Percentiles rank a stretch among this genome's conserved stretches.
These are phyloP conservation scores for Endocalyx cinctus DNA, from an alignment of 2,329 filamentous ascomycete genomes.

Conservation along the genomic window DNA sequence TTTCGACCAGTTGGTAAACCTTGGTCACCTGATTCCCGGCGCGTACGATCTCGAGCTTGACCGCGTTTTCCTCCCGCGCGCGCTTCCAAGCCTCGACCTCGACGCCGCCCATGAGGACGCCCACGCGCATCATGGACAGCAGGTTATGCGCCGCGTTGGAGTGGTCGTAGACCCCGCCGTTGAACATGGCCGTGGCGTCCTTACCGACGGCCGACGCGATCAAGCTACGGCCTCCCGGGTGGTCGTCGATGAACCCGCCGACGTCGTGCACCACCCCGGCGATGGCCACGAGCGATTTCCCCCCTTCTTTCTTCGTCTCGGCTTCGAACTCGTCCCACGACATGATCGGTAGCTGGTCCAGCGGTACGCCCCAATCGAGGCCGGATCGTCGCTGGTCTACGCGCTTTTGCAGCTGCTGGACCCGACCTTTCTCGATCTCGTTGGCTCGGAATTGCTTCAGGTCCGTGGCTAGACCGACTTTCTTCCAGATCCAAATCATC, in stretches of 20 bases:
- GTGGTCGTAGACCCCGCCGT: conserved; percentile 64
- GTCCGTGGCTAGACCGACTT: too few relatives aligned
- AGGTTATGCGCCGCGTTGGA: conserved; percentile 65
- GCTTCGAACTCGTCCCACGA: conserved; percentile 62
- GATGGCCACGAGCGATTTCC: conserved; percentile 56
- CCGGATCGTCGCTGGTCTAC: conserved; percentile 58
- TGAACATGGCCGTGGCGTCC: conserved; percentile 66
- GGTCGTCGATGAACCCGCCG: conserved; percentile 61
- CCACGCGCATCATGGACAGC: conserved; percentile 62
- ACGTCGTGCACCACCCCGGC: conserved; percentile 64
- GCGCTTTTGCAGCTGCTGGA: conserved; percentile 66
- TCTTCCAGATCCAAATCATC: too few relatives aligned
- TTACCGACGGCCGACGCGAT: conserved; percentile 61
- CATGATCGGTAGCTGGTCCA: conserved; percentile 40
- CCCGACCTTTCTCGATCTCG: conserved; percentile 64
- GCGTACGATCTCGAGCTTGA: conserved; percentile 67
- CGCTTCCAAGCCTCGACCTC: conserved; percentile 69
- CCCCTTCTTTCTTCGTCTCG: conserved; percentile 56
- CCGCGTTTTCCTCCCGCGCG: too few relatives aligned
- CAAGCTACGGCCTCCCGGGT: conserved; percentile 64
- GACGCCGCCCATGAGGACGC: conserved; percentile 61
- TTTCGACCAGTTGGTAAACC: conserved; percentile 64
- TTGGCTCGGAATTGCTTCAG: conserved; percentile 64
- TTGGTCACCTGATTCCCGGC: conserved; percentile 73
- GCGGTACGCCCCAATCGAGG: conserved; percentile 62